Percentiles rank a stretch among this genome's conserved stretches.
Evolutionary conservation across 176 grass and related monocot species (phyloP).

Genomic region (Dendrocalamus sinicus): DNA sequence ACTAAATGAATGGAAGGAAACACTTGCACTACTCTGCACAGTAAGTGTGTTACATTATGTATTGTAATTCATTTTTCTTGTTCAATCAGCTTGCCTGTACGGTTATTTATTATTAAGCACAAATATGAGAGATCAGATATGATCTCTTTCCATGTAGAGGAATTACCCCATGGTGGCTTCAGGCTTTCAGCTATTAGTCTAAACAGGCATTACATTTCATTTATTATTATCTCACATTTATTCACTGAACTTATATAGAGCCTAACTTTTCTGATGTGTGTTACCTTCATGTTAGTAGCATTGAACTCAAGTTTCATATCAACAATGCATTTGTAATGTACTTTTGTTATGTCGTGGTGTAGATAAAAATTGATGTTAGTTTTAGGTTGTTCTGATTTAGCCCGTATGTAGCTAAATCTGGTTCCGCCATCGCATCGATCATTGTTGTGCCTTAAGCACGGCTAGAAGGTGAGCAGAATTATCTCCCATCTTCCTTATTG

Average conservation of each 20-base stretch:
- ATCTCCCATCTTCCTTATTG: too few relatives aligned
- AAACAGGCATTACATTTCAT: constrained; percentile 12
- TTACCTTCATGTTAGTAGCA: background rate
- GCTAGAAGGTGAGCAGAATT: too few relatives aligned
- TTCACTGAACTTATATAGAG: constrained; percentile 8
- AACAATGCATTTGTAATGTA: too few relatives aligned
- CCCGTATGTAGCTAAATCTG: too few relatives aligned
- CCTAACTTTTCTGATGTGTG: constrained; percentile 6
- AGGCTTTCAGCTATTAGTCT: background rate
- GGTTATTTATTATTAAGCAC: background rate
- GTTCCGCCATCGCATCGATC: too few relatives aligned
- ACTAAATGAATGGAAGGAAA: constrained; percentile 95
- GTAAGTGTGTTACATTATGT: constrained; percentile 59
- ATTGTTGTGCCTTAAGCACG: too few relatives aligned
- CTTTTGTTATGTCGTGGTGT: too few relatives aligned
- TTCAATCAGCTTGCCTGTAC: constrained; percentile 5
- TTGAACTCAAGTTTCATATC: too few relatives aligned
- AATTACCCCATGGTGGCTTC: constrained; percentile 5
- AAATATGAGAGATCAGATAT: background rate
- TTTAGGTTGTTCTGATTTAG: too few relatives aligned
- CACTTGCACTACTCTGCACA: constrained; percentile 94
- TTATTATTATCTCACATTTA: constrained; percentile 20
- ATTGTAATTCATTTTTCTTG: constrained; percentile 6
- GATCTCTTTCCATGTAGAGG: constrained; percentile 17
- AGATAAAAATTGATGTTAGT: too few relatives aligned